A percentile compares a stretch with the other conserved stretches of the same genome.
These are phyloP conservation scores for Colletotrichum sp. DNA, from an alignment of 2,329 filamentous ascomycete species.

Conservation along the genomic window DNA sequence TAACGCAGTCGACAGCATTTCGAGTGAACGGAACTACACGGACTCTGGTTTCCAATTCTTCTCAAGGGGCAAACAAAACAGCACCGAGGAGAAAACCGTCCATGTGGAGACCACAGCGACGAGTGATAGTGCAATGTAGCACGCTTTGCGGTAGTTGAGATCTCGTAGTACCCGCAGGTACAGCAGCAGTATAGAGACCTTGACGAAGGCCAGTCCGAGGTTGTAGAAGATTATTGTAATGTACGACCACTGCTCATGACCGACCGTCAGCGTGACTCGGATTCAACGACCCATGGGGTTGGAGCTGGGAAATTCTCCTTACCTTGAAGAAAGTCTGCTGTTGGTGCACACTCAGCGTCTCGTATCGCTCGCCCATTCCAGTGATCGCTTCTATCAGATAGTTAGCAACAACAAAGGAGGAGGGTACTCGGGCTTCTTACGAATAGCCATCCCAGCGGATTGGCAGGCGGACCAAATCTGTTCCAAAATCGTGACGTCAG, in stretches of 20 bases:
- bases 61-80: constrained; percentile 25
- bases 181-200: constrained; percentile 28
- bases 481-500: not conserved
- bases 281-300: not conserved
- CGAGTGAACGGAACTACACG: not conserved
- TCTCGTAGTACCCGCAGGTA: constrained; percentile 28
- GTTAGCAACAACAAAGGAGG: not conserved
- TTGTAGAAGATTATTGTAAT: constrained; percentile 25
- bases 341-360: not conserved
- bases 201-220: constrained; percentile 24
- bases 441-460: not conserved
- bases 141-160: constrained; percentile 24
- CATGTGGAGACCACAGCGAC: constrained; percentile 21
- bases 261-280: not conserved
- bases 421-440: not conserved
- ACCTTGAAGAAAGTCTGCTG: constrained; percentile 12
- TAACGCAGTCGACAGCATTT: not conserved
- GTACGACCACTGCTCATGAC: constrained; percentile 11
- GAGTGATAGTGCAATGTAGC: constrained; percentile 17
- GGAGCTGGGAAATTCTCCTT: not conserved
- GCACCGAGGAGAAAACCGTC: constrained; percentile 18
- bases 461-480: not conserved
- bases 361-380: not conserved
- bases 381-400: not conserved
- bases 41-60: constrained; percentile 21